phyloP scores from a whole-genome alignment of 768 basidiomycete species.

The Rhodocollybia butyracea region DNA sequence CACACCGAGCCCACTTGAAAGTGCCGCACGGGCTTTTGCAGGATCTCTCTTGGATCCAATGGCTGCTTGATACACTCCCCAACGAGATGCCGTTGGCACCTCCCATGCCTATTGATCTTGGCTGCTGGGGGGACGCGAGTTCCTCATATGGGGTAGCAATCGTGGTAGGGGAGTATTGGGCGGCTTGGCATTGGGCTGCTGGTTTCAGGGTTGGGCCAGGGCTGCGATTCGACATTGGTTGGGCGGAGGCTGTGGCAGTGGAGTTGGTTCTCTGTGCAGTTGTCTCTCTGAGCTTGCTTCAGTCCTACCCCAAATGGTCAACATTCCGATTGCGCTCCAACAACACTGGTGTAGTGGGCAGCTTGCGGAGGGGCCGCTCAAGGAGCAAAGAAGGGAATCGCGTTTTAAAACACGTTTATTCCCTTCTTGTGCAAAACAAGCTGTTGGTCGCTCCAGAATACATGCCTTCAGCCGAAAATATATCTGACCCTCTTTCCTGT shows the following conservation, averaged over 20 bases:
- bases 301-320: too few relatives aligned
- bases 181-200: slow-evolving; percentile 24
- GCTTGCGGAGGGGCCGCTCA: slow-evolving; percentile 25
- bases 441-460: slow-evolving; percentile 14
- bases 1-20: slow-evolving; percentile 10
- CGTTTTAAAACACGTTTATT: slow-evolving; percentile 24
- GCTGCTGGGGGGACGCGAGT: slow-evolving; percentile 34
- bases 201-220: slow-evolving; percentile 26
- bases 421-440: slow-evolving; percentile 9
- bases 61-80: slow-evolving; percentile 12
- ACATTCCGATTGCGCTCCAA: too few relatives aligned
- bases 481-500: slow-evolving; percentile 28
- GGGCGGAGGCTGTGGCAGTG: slow-evolving; percentile 24
- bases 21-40: slow-evolving; percentile 3
- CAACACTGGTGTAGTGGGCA: too few relatives aligned
- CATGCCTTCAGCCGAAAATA: slow-evolving; percentile 21
- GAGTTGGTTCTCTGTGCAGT: too few relatives aligned
- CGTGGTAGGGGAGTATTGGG: slow-evolving; percentile 23
- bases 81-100: slow-evolving; percentile 15
- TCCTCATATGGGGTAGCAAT: slow-evolving; percentile 33
- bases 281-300: too few relatives aligned
- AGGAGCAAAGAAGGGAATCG: slow-evolving; percentile 22
- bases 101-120: slow-evolving; percentile 18
- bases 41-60: slow-evolving; percentile 23
- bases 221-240: slow-evolving; percentile 10